Evolutionary conservation across 139 green algal species (phyloP), one percentile per base, ranked within the genome.

Genomic region (Nannochloris sp.): DNA sequence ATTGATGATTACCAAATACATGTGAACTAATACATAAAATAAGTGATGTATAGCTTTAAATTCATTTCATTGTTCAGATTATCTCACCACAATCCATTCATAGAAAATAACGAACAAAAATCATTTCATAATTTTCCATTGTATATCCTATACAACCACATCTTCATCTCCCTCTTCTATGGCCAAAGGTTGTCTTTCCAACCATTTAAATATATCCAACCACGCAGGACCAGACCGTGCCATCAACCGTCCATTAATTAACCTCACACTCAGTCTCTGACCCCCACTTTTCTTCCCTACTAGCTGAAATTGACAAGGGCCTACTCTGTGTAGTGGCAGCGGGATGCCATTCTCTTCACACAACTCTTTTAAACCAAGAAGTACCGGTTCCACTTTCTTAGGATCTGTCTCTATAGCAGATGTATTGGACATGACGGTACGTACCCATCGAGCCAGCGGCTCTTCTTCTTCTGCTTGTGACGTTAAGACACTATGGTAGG

Each of bases 201-300:
- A 63, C 60, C 60, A 75, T 2, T 31, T 25, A 23, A 75, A 30
- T 2, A 75, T 24, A n/a, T 75, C 68, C 30, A 70, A 5, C 4
- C 37, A 57, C 29, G 45, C 54, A 0, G 68, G 37, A 2, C 68
- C 68, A 3, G 45, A 60, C 19, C 47, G 24, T 25, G 34, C 68
- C 68, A 75, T 60, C 12, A 75, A 63, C 31, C 57, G 25, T 19
- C 68, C 68, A 60, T 70, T 75, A 29, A 75, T 57, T 25, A 75
- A 46, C 4, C 59, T 62, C 29, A 75, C 33, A 13, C 31, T 14
- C n/a, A 69, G 37, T 54, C 61, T 75, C 34, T 34, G 42, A 12
- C 14, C n/a, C 31, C 65, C 65, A 15, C 66, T 62, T 7, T n/a
- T 30, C n/a, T n/a, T n/a, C n/a, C n/a, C n/a, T n/a, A n/a, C n/a